Evolutionary conservation across 768 basidiomycete genomes (phyloP), one percentile per base, ranked within the genome.

Genomic region (Lactarius pseudohatsudake): DNA sequence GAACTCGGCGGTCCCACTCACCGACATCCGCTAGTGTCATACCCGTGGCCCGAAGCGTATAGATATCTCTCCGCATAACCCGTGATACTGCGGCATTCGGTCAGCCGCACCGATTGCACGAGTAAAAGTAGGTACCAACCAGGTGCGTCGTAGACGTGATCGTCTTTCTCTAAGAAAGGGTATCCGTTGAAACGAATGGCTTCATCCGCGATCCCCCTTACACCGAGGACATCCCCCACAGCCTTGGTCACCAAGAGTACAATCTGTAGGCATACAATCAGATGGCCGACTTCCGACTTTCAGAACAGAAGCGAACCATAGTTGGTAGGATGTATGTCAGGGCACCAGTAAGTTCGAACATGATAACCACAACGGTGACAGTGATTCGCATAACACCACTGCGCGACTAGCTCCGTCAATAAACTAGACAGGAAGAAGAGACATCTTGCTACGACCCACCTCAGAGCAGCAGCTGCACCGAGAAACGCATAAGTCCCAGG

Each of bases 271-370:
- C 28, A 36, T 57, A 60, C 43, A 30, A 18, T 61, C 40, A 69
- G 47, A 53, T 20, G 11, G 40, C 66, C 62, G 70, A 66, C n/a
- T 53, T 72, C 69, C 58, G 60, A 64, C 56, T 55, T 40, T 57
- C 30, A 53, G 22, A 32, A 55, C 18, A 26, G 26, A 26, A 50
- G 72, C 83, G 71, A 70, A 95, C 96, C 97, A 99, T 99, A 16
- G 94, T 96, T 7, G 97, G 97, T 32, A 99, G 78, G 71, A 98
- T 96, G 74, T 99, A 98, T 22, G 94, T 98, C 73, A 98, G 76
- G 7, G 97, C 96, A 15, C 97, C 97, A 4, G 97, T 99, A 22
- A 99, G 82, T 73, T 98, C 96, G 75, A 98, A 98, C 95, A 99
- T 98, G 77, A 99, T 96, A 41, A 98, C 97, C 9, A 98, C 97